These are phyloP conservation scores for Sicyos baderoa DNA, from an alignment of 306 rosid species.

Conservation along the genomic window DNA sequence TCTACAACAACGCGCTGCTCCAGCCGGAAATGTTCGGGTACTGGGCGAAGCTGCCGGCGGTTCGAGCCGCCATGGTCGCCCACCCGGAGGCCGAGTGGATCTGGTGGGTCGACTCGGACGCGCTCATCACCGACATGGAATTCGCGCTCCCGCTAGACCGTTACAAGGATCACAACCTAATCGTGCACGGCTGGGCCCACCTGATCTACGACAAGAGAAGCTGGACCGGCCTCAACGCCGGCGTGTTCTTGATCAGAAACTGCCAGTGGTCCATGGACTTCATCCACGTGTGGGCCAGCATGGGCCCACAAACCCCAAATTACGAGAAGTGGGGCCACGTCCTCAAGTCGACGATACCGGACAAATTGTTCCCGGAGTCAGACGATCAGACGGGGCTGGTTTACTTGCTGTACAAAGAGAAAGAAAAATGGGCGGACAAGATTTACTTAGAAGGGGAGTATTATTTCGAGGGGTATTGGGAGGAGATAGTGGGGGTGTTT, in stretches of 20 bases:
- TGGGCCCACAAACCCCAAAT: slow-evolving; percentile 27
- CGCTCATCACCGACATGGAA: slow-evolving; percentile 37
- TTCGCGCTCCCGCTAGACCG: slow-evolving; percentile 25
- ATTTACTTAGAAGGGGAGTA: slow-evolving; percentile 28
- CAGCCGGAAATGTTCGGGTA: slow-evolving; percentile 35
- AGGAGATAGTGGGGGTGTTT: slow-evolving; percentile 6
- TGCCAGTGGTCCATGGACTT: slow-evolving; percentile 49
- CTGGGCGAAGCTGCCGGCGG: slow-evolving; percentile 35
- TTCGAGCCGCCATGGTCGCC: slow-evolving; percentile 37
- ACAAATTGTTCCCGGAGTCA: slow-evolving; percentile 24
- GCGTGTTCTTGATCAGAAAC: slow-evolving; percentile 27
- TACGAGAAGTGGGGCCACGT: slow-evolving; percentile 33
- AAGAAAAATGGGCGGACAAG: slow-evolving; percentile 28
- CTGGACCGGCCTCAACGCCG: slow-evolving; percentile 38
- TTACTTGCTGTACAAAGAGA: slow-evolving; percentile 19
- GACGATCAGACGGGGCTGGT: slow-evolving; percentile 39
- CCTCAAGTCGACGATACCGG: slow-evolving; percentile 18
- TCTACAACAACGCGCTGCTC: slow-evolving; percentile 32
- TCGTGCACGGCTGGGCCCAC: slow-evolving; percentile 31
- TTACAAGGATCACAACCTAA: slow-evolving; percentile 24
- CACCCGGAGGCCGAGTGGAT: slow-evolving; percentile 45
- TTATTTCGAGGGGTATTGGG: slow-evolving; percentile 33
- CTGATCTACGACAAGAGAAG: slow-evolving; percentile 28
- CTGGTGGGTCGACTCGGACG: slow-evolving; percentile 50
- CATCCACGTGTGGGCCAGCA: slow-evolving; percentile 32